phyloP scores from a whole-genome alignment of 345 rosid genomes.

The Citrus unshiu region DNA sequence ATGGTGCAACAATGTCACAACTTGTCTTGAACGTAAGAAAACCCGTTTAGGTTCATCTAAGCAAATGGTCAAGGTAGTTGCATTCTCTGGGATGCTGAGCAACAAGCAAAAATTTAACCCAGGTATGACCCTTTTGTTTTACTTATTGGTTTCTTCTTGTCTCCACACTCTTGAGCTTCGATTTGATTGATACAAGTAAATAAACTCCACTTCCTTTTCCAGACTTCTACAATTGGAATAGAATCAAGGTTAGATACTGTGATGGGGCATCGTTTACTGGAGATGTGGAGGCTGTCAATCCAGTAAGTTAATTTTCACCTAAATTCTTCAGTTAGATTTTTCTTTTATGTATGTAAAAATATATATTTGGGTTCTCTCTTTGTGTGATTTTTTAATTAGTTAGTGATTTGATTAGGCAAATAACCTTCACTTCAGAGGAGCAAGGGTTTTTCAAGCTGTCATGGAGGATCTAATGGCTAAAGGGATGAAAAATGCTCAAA shows the following conservation, averaged over 20 bases:
- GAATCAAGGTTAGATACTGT: conserved; percentile 86
- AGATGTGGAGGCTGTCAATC: conserved; percentile 68
- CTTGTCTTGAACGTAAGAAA: conserved; percentile 56
- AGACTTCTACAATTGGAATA: conserved; percentile 91
- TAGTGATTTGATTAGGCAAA: conserved; percentile 65
- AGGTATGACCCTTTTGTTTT: conserved; percentile 33
- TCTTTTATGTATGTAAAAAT: background rate
- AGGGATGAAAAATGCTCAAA: conserved; percentile 87
- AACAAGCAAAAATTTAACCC: conserved; percentile 58
- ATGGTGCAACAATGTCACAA: conserved; percentile 78
- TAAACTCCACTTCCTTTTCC: conserved; percentile 8
- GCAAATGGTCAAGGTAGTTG: conserved; percentile 48
- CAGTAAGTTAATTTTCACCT: conserved; percentile 41
- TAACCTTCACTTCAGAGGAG: conserved; percentile 96
- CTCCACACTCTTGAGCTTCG: background rate
- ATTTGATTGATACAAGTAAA: background rate
- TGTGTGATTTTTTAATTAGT: conserved; percentile 26
- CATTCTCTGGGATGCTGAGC: conserved; percentile 85
- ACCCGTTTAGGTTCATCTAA: conserved; percentile 83
- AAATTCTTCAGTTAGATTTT: background rate
- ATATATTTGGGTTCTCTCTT: background rate
- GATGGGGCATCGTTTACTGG: conserved; percentile 97
- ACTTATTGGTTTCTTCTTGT: background rate
- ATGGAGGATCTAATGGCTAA: conserved; percentile 69
- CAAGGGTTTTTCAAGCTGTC: conserved; percentile 72